Evolutionary conservation across 78 protist species (phyloP), one percentile per base, ranked within the genome.

Genomic region (Guillardia theta): DNA sequence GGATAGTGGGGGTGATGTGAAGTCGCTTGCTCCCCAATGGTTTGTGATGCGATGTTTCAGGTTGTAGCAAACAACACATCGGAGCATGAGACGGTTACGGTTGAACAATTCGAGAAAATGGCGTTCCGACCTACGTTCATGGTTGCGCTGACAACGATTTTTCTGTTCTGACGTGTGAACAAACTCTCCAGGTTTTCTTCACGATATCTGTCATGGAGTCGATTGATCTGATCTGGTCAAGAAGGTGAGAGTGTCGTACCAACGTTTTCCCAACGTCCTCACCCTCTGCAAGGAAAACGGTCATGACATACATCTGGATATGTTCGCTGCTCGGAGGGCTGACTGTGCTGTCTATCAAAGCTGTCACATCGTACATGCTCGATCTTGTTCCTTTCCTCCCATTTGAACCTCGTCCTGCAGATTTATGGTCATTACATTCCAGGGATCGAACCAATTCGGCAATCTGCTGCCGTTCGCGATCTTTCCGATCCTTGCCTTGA

Each of bases 341-440:
- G 22, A 88, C 93, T 6, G 93, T 88, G 44, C 62, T 88, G 41
- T 88, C 93, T 24, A 88, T 88, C 93, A 88, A 88, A 9, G 93
- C 76, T 4, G 90, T 36, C 8, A 43, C 90, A 46, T 78, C 90
- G 1, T 78, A 44, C n/a, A n/a, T n/a, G n/a, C n/a, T n/a, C n/a
- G n/a, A n/a, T n/a, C n/a, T n/a, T n/a, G n/a, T n/a, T n/a, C n/a
- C n/a, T n/a, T n/a, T n/a, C n/a, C n/a, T n/a, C n/a, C n/a, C n/a
- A n/a, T n/a, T n/a, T n/a, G n/a, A n/a, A n/a, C n/a, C n/a, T n/a
- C n/a, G n/a, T n/a, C n/a, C n/a, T n/a, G n/a, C n/a, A n/a, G n/a
- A n/a, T n/a, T n/a, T n/a, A 22, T 70, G 43, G 15, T 70, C 83
- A n/a, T 24, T 12, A 9, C 12, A 33, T 33, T 24, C 44, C 90